These are phyloP conservation scores for Arthroderma uncinatum DNA, from an alignment of 2,329 filamentous ascomycete genomes.

Conservation along the genomic window DNA sequence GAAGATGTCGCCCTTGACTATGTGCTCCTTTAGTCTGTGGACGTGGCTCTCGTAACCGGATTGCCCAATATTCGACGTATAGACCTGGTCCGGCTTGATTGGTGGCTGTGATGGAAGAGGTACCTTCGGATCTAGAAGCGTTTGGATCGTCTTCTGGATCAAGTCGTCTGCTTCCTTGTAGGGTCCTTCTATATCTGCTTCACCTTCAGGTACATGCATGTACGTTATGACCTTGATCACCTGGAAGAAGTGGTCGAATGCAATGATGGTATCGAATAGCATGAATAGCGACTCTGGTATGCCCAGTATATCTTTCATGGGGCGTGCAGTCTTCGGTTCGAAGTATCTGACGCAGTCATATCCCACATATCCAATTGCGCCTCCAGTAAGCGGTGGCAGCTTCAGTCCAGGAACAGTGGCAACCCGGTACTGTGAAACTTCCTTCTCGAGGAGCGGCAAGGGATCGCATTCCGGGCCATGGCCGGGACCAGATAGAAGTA, in stretches of 20 bases:
- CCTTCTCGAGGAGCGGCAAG: constrained; percentile 66
- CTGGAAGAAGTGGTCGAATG: constrained; percentile 89
- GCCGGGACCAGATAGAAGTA: constrained; percentile 76
- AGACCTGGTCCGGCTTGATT: constrained; percentile 62
- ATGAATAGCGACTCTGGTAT: constrained; percentile 95
- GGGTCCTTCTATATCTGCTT: constrained; percentile 50
- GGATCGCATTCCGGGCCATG: constrained; percentile 79
- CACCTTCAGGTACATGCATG: constrained; percentile 54
- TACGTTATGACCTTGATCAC: constrained; percentile 91
- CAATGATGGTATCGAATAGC: constrained; percentile 88
- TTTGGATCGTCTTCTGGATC: constrained; percentile 57
- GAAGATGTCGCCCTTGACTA: constrained; percentile 85
- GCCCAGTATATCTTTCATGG: constrained; percentile 75
- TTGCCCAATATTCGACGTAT: constrained; percentile 83
- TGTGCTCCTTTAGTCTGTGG: constrained; percentile 75
- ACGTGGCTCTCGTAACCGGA: constrained; percentile 88
- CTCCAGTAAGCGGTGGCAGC: constrained; percentile 77
- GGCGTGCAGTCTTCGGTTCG: constrained; percentile 85
- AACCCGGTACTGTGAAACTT: constrained; percentile 67
- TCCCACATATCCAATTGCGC: constrained; percentile 90
- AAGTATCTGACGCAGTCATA: constrained; percentile 98
- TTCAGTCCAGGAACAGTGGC: constrained; percentile 70
- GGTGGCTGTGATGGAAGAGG: constrained; percentile 65
- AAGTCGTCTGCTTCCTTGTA: constrained; percentile 57
- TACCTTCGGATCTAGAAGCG: constrained; percentile 62